Conservation (phyloP, 2,329 filamentous ascomycete genomes). For the Dactylellina cionopaga region DNA sequence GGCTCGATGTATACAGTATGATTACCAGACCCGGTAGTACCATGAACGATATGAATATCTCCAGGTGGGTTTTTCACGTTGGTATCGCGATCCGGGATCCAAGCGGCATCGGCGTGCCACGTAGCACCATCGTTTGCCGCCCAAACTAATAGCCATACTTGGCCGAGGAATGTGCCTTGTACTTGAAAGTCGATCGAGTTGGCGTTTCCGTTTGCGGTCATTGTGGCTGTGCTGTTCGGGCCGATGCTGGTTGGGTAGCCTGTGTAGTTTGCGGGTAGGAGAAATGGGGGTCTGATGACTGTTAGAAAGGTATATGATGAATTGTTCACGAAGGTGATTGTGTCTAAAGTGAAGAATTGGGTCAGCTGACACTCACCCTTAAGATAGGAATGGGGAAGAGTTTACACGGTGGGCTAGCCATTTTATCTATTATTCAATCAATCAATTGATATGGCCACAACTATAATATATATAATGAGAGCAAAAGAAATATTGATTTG, state of each 20-base stretch:
- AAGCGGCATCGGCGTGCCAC: not conserved
- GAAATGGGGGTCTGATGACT: not conserved
- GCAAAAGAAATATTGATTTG: too few relatives aligned
- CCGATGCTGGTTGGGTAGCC: not conserved
- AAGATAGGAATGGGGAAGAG: too few relatives aligned
- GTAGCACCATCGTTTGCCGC: not conserved
- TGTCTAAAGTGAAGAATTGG: not conserved
- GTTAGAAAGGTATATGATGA: not conserved
- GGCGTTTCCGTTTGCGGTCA: not conserved
- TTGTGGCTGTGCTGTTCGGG: not conserved
- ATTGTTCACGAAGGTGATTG: conserved; percentile 1
- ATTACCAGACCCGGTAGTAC: not conserved
- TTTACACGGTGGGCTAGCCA: too few relatives aligned
- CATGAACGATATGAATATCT: conserved; percentile 1
- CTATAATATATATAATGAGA: too few relatives aligned
- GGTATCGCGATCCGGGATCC: not conserved
- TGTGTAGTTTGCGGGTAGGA: not conserved
- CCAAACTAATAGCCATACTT: not conserved
- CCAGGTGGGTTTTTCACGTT: not conserved
- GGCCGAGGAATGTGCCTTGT: not conserved
- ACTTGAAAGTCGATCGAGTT: not conserved
- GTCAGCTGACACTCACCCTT: too few relatives aligned
- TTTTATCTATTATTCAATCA: too few relatives aligned
- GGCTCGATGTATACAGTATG: conserved; percentile 4
- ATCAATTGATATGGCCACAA: too few relatives aligned